Percentiles rank a stretch among this genome's conserved stretches.
phyloP scores from a whole-genome alignment of 2,329 filamentous ascomycete genomes.

The Aphanoascus verrucosus region DNA sequence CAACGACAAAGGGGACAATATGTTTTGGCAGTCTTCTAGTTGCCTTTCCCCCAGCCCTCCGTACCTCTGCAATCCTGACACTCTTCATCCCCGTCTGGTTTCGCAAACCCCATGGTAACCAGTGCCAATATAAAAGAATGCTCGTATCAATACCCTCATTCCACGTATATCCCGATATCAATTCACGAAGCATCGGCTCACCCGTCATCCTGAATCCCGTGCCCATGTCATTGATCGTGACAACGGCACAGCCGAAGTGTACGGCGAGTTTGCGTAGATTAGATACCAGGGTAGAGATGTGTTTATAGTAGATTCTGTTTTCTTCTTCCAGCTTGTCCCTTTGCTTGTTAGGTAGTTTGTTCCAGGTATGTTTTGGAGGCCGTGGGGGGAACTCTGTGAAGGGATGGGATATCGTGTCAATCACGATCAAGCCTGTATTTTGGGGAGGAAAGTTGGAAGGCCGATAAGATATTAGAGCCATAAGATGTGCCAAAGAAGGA shows the following conservation, averaged over 20 bases:
- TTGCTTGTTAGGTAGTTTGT: constrained; percentile 26
- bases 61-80: constrained; percentile 51
- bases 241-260: constrained; percentile 58
- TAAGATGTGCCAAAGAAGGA: constrained; percentile 51
- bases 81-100: constrained; percentile 36
- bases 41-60: constrained; percentile 51
- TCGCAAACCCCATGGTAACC: constrained; percentile 38
- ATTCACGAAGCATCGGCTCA: constrained; percentile 59
- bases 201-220: constrained; percentile 64
- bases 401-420: constrained; percentile 68
- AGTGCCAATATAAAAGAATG: constrained; percentile 70
- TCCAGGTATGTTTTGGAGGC: constrained; percentile 32
- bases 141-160: constrained; percentile 65
- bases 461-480: constrained; percentile 64
- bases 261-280: constrained; percentile 61
- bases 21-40: constrained; percentile 22
- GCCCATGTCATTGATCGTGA: constrained; percentile 68
- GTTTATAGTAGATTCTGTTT: constrained; percentile 36
- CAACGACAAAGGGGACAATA: constrained; percentile 34
- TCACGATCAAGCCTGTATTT: constrained; percentile 57
- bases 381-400: constrained; percentile 62
- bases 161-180: constrained; percentile 67
- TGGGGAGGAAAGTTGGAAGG: constrained; percentile 51
- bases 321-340: constrained; percentile 12
- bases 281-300: constrained; percentile 56